Evolutionary conservation across 2,329 filamentous ascomycete species (phyloP), one percentile per base, ranked within the genome.

Genomic region (Sporothrix protearum): DNA sequence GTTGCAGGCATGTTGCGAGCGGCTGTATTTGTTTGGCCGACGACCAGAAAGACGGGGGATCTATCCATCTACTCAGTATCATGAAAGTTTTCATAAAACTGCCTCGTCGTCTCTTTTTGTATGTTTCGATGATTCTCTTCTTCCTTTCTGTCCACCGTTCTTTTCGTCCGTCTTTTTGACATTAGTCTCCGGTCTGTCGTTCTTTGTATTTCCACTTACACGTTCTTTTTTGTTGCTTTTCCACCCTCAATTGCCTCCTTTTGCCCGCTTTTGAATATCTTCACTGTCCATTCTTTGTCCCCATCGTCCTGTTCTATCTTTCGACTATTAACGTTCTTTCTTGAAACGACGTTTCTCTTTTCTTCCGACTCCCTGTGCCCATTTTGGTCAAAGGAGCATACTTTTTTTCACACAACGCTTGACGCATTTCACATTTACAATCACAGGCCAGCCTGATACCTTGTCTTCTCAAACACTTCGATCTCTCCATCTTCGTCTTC

Each of bases 281-380:
- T 70, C 49, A 10, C 12, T 45, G 42, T 47, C 42, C 42, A 47
- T 55, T 33, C 28, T n/a, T 36, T 67, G 36, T 25, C 47, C 22
- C 47, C 59, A 33, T 25, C 64, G 53, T 19, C 3, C 25, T 39
- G 57, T 14, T 30, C 12, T 14, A 16, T 47, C 10, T 28, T 28
- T 57, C 67, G 51, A 57, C 55, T 47, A 42, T 30, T 33, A 25
- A 63, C 57, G 57, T 63, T 63, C 57, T 63, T 63, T 63, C 57
- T 63, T 63, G 57, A 63, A 63, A 63, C 57, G 57, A 63, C 57
- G 33, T 63, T 33, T 25, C 10, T 53, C 22, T 53, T 53, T 63
- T 63, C 33, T 25, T 63, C 39, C 30, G 2, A 36, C 33, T 19
- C 53, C 33, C 7, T 57, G 5, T 63, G 57, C 33, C 8, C 33